Evolutionary conservation across 768 basidiomycete species (phyloP), one percentile per base, ranked within the genome.

Genomic region (Russula abietina): DNA sequence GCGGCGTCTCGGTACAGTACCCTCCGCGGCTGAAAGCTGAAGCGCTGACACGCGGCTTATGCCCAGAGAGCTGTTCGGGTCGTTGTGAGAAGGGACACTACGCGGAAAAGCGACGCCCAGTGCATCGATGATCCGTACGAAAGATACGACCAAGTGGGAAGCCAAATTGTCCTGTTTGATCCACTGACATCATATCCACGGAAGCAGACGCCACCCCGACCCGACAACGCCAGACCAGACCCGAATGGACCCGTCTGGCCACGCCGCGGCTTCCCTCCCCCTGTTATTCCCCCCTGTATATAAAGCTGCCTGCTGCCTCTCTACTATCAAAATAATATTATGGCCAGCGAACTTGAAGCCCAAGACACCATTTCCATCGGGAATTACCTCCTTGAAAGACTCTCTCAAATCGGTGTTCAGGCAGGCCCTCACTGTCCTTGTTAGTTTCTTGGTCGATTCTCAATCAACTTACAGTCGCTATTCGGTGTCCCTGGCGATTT

Each of bases 401-500:
- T 89, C 43, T 80, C 78, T 1, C 86, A 90, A 68, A 77, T 90
- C 33, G 81, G 80, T 22, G 85, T 88, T 58, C 81, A 78, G 61
- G 88, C 85, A 71, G 28, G 62, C 51, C 19, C 24, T 78, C 62
- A 22, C 43, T 28, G 2, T 14, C 39, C 6, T 14, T 19, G 11
- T 45, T 43, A 11, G 55, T 9, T 19, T 19, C 32, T 52, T 11
- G 4, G 50, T 3, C 49, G 26, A 7, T 36, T 43, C 57, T 59
- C 41, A 49, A 57, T 59, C 52, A 45, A 62, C 11, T 62, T 70
- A 50, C 71, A 93, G 89, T 80, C 82, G 51, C 81, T 93, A 77
- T 93, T 93, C 60, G 91, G 91, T 17, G 81, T 93, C 0, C 91
- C 91, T 0, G 91, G 91, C n/a, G 90, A 93, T 72, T 92, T 91